Evolutionary conservation across 2,329 filamentous ascomycete genomes (phyloP).

Genomic region (Aspergillus hortae): DNA sequence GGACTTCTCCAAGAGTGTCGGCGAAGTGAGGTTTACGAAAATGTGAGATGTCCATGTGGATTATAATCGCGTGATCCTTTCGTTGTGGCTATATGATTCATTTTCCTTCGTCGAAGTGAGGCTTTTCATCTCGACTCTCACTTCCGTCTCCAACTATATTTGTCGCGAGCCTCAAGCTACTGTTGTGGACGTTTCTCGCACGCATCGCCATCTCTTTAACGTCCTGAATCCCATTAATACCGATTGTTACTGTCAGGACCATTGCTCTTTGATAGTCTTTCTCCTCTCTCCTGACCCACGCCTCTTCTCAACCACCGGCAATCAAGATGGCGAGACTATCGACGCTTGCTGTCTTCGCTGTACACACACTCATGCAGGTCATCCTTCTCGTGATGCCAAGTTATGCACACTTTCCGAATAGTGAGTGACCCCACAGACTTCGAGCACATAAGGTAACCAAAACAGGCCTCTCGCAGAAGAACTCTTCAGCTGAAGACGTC

Average conservation of each 20-base stretch:
- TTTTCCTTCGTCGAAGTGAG: background rate
- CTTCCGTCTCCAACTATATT: background rate
- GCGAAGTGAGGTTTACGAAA: background rate
- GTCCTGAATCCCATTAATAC: no score
- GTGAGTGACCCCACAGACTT: background rate
- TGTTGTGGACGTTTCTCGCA: no score
- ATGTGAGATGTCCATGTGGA: background rate
- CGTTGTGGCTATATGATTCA: background rate
- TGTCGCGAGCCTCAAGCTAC: no score
- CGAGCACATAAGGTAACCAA: background rate
- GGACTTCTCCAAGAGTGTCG: background rate
- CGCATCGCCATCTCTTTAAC: no score
- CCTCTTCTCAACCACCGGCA: background rate
- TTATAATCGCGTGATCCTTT: background rate
- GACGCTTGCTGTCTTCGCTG: background rate
- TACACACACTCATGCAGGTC: background rate
- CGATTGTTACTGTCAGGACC: background rate
- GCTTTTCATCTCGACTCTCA: background rate
- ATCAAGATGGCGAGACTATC: background rate
- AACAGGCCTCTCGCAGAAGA: slow-evolving; percentile 4
- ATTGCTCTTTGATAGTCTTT: background rate
- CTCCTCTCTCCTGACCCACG: background rate
- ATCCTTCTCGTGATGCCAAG: background rate
- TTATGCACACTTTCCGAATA: background rate
- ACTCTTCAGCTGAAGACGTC: slow-evolving; percentile 14